phyloP scores from a whole-genome alignment of 2,329 filamentous ascomycete genomes.

The Apiospora koreana region DNA sequence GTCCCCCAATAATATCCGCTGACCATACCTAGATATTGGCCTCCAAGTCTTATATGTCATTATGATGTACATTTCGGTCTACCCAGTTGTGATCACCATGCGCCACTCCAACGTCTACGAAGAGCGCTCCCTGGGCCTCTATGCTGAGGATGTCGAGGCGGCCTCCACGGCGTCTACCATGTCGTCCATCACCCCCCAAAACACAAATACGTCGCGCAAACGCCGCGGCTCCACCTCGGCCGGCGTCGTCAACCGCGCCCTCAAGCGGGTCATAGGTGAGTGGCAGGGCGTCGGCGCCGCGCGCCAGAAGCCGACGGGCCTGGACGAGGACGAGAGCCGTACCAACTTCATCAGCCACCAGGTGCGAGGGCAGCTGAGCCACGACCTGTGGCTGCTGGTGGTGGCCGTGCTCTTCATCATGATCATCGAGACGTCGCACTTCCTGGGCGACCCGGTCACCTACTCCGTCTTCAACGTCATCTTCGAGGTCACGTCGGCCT shows the following conservation, averaged over 20 bases:
- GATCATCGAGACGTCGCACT: slow-evolving; percentile 59
- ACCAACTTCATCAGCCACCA: slow-evolving; percentile 56
- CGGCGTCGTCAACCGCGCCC: slow-evolving; percentile 34
- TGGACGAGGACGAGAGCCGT: slow-evolving; percentile 33
- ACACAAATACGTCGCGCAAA: neutral
- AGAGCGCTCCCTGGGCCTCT: slow-evolving; percentile 65
- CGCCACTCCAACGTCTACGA: slow-evolving; percentile 73
- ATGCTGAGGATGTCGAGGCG: slow-evolving; percentile 38
- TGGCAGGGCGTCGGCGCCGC: slow-evolving; percentile 47
- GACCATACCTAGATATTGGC: slow-evolving; percentile 44
- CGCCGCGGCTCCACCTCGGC: slow-evolving; percentile 21
- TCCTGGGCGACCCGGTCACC: slow-evolving; percentile 48
- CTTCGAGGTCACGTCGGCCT: slow-evolving; percentile 59
- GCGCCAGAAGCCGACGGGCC: slow-evolving; percentile 19
- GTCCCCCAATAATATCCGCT: neutral
- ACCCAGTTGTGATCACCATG: slow-evolving; percentile 64
- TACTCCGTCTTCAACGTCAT: slow-evolving; percentile 63
- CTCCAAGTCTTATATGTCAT: slow-evolving; percentile 62
- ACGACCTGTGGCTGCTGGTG: slow-evolving; percentile 68
- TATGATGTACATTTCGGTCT: slow-evolving; percentile 68
- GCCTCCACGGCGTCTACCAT: neutral
- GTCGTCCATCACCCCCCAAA: neutral
- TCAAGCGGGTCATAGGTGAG: slow-evolving; percentile 38
- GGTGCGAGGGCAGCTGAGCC: slow-evolving; percentile 63
- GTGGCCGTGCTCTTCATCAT: slow-evolving; percentile 61